phyloP scores from a whole-genome alignment of 192 early-diverging fungal genomes.

The Linnemannia elongata region DNA sequence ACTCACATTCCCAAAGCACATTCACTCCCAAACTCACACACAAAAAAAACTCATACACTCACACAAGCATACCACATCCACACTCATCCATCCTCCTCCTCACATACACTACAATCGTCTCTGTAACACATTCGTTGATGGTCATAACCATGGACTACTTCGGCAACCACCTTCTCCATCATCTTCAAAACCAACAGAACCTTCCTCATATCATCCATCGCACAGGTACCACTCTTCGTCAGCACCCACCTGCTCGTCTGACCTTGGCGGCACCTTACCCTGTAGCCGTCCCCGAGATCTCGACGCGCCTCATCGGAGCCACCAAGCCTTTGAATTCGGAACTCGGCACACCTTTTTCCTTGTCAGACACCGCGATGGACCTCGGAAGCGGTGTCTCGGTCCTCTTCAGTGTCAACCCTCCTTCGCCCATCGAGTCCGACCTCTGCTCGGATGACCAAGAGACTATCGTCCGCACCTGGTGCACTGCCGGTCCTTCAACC shows the following conservation, averaged over 20 bases:
- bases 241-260: background rate
- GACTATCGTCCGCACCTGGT: slow-evolving; percentile 28
- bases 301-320: background rate
- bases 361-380: slow-evolving; percentile 26
- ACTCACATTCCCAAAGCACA: background rate
- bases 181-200: background rate
- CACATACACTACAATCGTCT: background rate
- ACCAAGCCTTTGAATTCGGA: background rate
- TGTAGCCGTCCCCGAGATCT: background rate
- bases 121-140: background rate
- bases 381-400: slow-evolving; percentile 19
- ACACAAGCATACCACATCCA: background rate
- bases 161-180: background rate
- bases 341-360: too few species aligned
- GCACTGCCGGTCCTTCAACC: slow-evolving; percentile 4
- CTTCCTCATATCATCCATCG: background rate
- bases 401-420: slow-evolving; percentile 44
- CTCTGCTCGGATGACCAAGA: slow-evolving; percentile 38
- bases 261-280: background rate
- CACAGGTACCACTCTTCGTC: background rate
- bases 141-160: slow-evolving; percentile 1
- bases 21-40: background rate
- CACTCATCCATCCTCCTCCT: background rate
- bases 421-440: slow-evolving; percentile 31
- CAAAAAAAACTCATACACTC: background rate